phyloP scores from a whole-genome alignment of 371 early-diverging fungal genomes.

The Apophysomyces elegans region DNA sequence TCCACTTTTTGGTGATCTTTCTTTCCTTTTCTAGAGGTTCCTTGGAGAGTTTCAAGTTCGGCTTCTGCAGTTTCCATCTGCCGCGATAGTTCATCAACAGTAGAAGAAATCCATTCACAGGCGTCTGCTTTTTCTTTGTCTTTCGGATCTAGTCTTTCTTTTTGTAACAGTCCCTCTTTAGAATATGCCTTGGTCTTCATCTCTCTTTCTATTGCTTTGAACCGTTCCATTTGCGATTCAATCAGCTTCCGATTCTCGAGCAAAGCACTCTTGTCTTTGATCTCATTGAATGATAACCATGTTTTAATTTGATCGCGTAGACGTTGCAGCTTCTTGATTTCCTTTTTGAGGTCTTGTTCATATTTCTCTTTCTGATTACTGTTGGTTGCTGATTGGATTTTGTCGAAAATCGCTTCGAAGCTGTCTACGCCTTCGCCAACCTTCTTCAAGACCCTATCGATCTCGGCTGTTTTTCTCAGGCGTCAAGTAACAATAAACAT shows the following conservation, averaged over 20 bases:
- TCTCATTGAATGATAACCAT: constrained; percentile 90
- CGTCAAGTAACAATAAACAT: constrained; percentile 9
- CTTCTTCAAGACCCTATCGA: constrained; percentile 93
- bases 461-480: constrained; percentile 68
- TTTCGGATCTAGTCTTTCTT: constrained; percentile 88
- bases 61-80: constrained; percentile 92
- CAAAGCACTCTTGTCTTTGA: constrained; percentile 94
- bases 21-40: constrained; percentile 75
- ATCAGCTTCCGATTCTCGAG: constrained; percentile 91
- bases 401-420: constrained; percentile 90
- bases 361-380: constrained; percentile 94
- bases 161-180: constrained; percentile 87
- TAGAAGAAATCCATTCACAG: constrained; percentile 80
- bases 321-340: constrained; percentile 97
- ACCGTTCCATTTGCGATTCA: constrained; percentile 97
- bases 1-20: constrained; percentile 77
- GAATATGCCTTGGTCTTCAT: constrained; percentile 98
- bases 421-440: constrained; percentile 95
- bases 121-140: constrained; percentile 88
- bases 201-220: constrained; percentile 97
- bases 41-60: constrained; percentile 83
- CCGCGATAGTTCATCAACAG: constrained; percentile 81
- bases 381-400: constrained; percentile 82
- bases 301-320: constrained; percentile 96
- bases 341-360: constrained; percentile 95